Evolutionary conservation across 1,139 yeast species (phyloP), one percentile per base, ranked within the genome.

Genomic region (Yamadazyma oceani): DNA sequence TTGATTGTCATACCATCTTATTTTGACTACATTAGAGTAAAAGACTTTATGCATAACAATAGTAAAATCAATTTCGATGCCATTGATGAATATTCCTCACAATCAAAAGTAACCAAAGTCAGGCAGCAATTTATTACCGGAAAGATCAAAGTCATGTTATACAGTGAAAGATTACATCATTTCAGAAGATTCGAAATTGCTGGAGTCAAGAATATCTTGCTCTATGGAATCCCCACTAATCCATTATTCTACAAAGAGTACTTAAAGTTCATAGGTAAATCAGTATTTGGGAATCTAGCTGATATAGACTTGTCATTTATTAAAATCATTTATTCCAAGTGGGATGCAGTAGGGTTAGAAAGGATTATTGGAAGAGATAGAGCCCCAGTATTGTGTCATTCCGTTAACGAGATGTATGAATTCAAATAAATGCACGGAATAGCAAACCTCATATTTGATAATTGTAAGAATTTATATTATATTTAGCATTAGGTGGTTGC

Each of bases 121-220:
- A 74, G 98, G 50, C 75, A 87, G 5, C 66, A 73, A 27, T 92
- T 92, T 55, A 68, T 68, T 8, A 64, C 66, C 32, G 89, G 92
- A 1, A 75, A 81, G 40, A 72, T 77, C 30, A 85, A 87, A 51
- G 75, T 90, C 24, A 58, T 94, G 63, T 60, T 92, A 14, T 89
- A 89, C 61, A 87, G 97, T 0, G 97, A 92, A 53, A 84, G 99
- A 71, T 69, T 90, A 58, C 98, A 92, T 57, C 94, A 87, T 57
- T 92, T 83, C 66, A 76, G 96, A 49, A 72, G 97, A 40, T 89
- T 78, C 57, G 92, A 86, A 41, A 69, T 94, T 38, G 77, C 73
- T 44, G 98, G 97, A n/a, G 96, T 86, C 14, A 83, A 85, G 57
- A 85, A 82, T 39, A 73, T 92, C 30, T 60, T 92, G 19, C 78